Evolutionary conservation across 495 filamentous ascomycete species (phyloP).

Genomic region (Daldinia childiae): DNA sequence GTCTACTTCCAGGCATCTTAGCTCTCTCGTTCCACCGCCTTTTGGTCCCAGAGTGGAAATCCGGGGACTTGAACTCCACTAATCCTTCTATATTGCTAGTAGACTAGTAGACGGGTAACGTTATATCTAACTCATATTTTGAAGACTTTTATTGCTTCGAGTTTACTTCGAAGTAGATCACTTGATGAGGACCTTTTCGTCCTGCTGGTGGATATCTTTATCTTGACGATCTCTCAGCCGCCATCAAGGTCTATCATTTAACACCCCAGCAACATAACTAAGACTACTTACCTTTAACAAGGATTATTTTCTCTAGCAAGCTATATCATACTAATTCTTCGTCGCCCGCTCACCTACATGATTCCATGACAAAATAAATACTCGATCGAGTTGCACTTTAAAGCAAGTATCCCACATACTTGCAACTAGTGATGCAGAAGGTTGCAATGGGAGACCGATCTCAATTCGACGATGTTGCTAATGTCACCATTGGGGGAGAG

Average conservation of each 20-base stretch:
- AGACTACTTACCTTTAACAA: constrained; percentile 7
- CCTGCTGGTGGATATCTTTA: constrained; percentile 3
- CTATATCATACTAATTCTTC: constrained; percentile 15
- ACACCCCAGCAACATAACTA: background rate
- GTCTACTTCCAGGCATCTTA: background rate
- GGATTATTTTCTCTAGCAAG: constrained; percentile 1
- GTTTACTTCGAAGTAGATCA: background rate
- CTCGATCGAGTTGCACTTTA: background rate
- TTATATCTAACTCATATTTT: constrained; percentile 2
- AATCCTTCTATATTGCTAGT: background rate
- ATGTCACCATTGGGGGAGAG: background rate
- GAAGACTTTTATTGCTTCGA: background rate
- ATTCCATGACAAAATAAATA: constrained; percentile 3
- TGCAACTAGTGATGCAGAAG: constrained; percentile 26
- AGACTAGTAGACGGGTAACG: background rate
- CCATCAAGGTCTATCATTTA: constrained; percentile 30
- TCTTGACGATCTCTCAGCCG: constrained; percentile 15
- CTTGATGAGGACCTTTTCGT: constrained; percentile 19
- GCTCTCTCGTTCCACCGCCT: constrained; percentile 12
- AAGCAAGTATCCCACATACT: background rate
- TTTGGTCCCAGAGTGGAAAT: background rate
- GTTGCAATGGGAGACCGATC: constrained; percentile 1
- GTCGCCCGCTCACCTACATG: background rate
- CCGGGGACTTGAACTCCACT: constrained; percentile 5
- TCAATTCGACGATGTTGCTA: constrained; percentile 15